A percentile compares a stretch with the other conserved stretches of the same genome.
phyloP scores from a whole-genome alignment of 2,329 filamentous ascomycete genomes.

The Monosporascus sp. region DNA sequence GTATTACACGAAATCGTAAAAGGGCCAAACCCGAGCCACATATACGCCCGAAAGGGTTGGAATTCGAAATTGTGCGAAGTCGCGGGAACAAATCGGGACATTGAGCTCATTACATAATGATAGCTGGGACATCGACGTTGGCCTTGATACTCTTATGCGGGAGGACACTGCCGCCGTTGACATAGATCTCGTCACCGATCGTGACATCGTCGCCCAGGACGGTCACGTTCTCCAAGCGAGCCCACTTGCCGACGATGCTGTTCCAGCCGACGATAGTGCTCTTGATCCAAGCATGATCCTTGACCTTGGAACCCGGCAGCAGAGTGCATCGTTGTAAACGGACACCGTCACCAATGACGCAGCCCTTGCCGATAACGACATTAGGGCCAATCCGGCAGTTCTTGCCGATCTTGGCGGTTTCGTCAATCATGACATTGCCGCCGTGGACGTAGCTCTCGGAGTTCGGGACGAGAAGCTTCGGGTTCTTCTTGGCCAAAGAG shows the following conservation, averaged over 20 bases:
- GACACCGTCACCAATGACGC: conserved; percentile 89
- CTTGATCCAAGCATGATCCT: conserved; percentile 99
- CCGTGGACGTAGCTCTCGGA: conserved; percentile 79
- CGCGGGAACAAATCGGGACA: not conserved
- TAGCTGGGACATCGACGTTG: conserved; percentile 79
- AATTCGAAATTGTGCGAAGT: not conserved
- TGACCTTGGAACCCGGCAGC: conserved; percentile 84
- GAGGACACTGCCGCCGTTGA: conserved; percentile 91
- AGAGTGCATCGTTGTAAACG: conserved; percentile 90
- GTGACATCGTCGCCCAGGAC: conserved; percentile 96
- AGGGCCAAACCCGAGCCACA: conserved; percentile 9
- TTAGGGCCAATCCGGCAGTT: conserved; percentile 98
- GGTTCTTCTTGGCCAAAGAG: conserved; percentile 82
- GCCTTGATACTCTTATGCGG: conserved; percentile 99
- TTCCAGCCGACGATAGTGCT: conserved; percentile 98
- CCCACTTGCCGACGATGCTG: conserved; percentile 92
- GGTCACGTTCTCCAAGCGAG: conserved; percentile 94
- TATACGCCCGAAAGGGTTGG: conserved; percentile 16
- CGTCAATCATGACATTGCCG: conserved; percentile 93
- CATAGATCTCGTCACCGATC: conserved; percentile 96
- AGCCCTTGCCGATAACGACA: conserved; percentile 89
- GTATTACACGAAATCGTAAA: conserved; percentile 23
- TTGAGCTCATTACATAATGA: conserved; percentile 55
- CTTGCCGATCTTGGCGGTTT: conserved; percentile 91
- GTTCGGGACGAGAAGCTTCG: conserved; percentile 72